Percentiles rank a stretch among this genome's conserved stretches.
phyloP scores from a whole-genome alignment of 2,329 filamentous ascomycete genomes.

The Neocucurbitaria cava region DNA sequence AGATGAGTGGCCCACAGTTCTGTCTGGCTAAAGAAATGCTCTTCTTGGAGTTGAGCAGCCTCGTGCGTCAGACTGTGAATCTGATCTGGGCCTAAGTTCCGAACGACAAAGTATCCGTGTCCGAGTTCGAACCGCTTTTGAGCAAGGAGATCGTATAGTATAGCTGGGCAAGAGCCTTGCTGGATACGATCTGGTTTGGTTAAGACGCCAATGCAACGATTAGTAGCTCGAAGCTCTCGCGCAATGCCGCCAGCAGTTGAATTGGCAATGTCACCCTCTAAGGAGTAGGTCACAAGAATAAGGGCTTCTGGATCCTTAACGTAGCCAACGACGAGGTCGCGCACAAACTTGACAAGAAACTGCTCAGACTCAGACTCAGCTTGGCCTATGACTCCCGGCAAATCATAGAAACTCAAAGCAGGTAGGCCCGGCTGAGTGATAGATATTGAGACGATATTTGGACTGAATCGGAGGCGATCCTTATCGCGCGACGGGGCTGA shows the following conservation, averaged over 20 bases:
- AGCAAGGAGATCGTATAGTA: conserved; percentile 69
- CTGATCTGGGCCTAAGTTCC: conserved; percentile 65
- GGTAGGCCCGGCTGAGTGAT: conserved; percentile 76
- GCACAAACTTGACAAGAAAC: conserved; percentile 73
- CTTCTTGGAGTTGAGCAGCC: conserved; percentile 58
- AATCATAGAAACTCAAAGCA: conserved; percentile 81
- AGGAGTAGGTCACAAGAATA: conserved; percentile 77
- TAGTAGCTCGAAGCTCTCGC: conserved; percentile 47
- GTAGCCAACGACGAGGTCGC: conserved; percentile 73
- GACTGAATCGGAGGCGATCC: conserved; percentile 68
- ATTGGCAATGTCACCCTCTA: conserved; percentile 80
- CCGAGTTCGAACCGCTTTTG: conserved; percentile 69
- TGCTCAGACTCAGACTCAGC: conserved; percentile 56
- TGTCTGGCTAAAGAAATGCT: conserved; percentile 55
- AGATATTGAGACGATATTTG: conserved; percentile 79
- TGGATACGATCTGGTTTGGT: conserved; percentile 83
- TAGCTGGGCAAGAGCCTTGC: conserved; percentile 55
- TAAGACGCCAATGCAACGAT: conserved; percentile 66
- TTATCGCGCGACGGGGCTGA: background rate
- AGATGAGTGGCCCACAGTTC: conserved; percentile 57
- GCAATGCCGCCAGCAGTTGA: conserved; percentile 72
- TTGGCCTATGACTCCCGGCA: conserved; percentile 82
- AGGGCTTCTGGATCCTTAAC: conserved; percentile 73
- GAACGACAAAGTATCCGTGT: conserved; percentile 80
- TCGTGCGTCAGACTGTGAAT: conserved; percentile 55